Evolutionary conservation across 2,329 filamentous ascomycete genomes (phyloP).

Genomic region (Phoma herbarum): DNA sequence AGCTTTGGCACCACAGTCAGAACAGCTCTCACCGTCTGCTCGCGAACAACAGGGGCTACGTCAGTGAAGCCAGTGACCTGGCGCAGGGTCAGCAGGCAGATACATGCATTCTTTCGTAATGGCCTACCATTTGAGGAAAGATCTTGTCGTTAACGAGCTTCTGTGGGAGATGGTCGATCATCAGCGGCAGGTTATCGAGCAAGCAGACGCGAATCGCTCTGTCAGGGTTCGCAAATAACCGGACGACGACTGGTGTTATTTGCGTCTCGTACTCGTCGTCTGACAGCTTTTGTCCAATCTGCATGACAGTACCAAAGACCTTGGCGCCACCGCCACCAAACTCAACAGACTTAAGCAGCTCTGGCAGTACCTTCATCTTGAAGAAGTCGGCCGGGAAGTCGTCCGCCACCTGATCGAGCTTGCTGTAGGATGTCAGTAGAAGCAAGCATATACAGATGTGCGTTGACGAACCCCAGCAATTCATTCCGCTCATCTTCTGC

Average conservation of each 20-base stretch:
- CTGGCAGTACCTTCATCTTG: slow-evolving; percentile 94
- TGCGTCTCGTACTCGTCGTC: slow-evolving; percentile 88
- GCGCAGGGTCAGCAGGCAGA: slow-evolving; percentile 34
- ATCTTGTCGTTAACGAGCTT: slow-evolving; percentile 96
- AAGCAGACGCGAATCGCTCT: slow-evolving; percentile 90
- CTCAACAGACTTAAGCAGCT: slow-evolving; percentile 97
- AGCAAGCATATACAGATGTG: not conserved
- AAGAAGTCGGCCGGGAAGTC: slow-evolving; percentile 99
- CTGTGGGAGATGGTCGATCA: slow-evolving; percentile 89
- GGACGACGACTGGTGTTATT: slow-evolving; percentile 84
- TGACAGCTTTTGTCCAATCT: slow-evolving; percentile 85
- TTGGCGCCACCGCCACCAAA: slow-evolving; percentile 96
- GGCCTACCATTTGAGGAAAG: slow-evolving; percentile 83
- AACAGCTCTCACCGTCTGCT: slow-evolving; percentile 95
- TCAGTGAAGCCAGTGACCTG: slow-evolving; percentile 95
- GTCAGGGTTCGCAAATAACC: slow-evolving; percentile 90
- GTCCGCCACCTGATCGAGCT: slow-evolving; percentile 85
- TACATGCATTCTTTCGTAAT: not conserved
- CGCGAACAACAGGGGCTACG: slow-evolving; percentile 85
- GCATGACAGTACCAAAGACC: slow-evolving; percentile 86
- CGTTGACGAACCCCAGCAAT: slow-evolving; percentile 70
- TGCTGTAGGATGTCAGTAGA: slow-evolving; percentile 52
- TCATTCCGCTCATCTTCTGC: slow-evolving; percentile 82
- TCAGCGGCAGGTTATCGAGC: slow-evolving; percentile 84
- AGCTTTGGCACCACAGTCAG: slow-evolving; percentile 87